Evolutionary conservation across 306 rosid species (phyloP).

Genomic region (Prunus kanzakura): DNA sequence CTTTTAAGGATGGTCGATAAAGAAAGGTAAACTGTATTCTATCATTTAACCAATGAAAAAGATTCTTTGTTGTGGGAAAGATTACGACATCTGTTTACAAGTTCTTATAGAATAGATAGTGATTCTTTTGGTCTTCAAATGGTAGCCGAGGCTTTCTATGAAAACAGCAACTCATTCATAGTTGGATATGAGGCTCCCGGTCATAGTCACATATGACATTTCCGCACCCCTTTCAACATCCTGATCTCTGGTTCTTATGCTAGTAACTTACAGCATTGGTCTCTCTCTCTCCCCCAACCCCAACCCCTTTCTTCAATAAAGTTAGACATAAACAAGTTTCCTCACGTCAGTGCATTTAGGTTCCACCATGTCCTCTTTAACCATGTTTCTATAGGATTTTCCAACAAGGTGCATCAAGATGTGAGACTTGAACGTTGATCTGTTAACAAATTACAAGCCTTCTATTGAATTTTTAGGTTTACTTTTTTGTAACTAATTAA

Average conservation of each 20-base stretch:
- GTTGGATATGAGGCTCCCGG: no score
- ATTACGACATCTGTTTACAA: no score
- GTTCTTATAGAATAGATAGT: no score
- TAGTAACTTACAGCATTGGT: no score
- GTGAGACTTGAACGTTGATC: background rate
- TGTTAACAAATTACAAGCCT: background rate
- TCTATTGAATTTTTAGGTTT: background rate
- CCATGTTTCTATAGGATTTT: background rate
- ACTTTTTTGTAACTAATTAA: slow-evolving; percentile 4
- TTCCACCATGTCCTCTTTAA: background rate
- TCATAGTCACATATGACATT: no score
- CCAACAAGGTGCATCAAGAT: background rate
- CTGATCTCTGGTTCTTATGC: no score
- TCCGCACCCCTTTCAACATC: no score
- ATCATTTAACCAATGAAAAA: background rate
- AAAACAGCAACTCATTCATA: no score
- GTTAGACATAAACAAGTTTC: no score
- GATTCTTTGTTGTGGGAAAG: background rate
- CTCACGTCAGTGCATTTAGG: background rate
- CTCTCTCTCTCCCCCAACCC: background rate
- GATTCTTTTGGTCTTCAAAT: no score
- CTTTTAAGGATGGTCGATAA: slow-evolving; percentile 88
- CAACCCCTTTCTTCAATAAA: background rate
- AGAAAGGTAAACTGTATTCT: slow-evolving; percentile 60
- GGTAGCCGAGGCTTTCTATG: no score